These are phyloP conservation scores for Elongisporangium anandrum DNA, from an alignment of 352 stramenopile genomes.

Conservation along the genomic window DNA sequence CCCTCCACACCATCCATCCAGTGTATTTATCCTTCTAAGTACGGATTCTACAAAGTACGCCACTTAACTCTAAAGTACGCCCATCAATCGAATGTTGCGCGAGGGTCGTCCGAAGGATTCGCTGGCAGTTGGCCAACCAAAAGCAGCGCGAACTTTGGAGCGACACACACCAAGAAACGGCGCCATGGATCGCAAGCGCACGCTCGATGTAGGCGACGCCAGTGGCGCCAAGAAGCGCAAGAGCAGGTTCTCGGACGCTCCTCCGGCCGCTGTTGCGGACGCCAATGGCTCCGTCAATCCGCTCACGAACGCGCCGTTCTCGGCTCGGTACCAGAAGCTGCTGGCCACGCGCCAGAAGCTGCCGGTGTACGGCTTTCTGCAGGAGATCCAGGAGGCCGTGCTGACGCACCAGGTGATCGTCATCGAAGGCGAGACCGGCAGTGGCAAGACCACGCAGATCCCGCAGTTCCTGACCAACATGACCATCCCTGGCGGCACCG, in stretches of 20 bases:
- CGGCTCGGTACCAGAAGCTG: conserved; percentile 90
- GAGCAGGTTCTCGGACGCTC: conserved; percentile 72
- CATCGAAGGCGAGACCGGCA: conserved; percentile 98
- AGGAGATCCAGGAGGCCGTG: conserved; percentile 96
- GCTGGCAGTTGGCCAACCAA: conserved; percentile 5
- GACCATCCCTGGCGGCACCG: conserved; percentile 65
- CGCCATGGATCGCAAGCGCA: conserved; percentile 63
- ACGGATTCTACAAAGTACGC: neutral
- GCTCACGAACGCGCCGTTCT: conserved; percentile 88
- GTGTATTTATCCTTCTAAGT: neutral
- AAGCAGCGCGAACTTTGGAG: neutral
- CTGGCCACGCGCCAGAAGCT: conserved; percentile 93
- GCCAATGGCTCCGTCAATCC: conserved; percentile 69
- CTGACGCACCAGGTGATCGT: conserved; percentile 95
- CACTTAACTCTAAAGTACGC: neutral
- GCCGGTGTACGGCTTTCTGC: conserved; percentile 96
- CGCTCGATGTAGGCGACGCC: conserved; percentile 53
- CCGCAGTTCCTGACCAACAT: conserved; percentile 91
- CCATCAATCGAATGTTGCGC: conserved; percentile 3
- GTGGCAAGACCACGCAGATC: conserved; percentile 96
- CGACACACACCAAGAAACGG: neutral
- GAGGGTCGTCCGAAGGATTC: conserved; percentile 16
- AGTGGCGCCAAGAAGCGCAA: conserved; percentile 59
- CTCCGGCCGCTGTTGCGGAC: conserved; percentile 11
- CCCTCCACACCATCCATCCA: neutral